phyloP scores from a whole-genome alignment of 768 basidiomycete genomes.

The Pisolithus tinctorius region DNA sequence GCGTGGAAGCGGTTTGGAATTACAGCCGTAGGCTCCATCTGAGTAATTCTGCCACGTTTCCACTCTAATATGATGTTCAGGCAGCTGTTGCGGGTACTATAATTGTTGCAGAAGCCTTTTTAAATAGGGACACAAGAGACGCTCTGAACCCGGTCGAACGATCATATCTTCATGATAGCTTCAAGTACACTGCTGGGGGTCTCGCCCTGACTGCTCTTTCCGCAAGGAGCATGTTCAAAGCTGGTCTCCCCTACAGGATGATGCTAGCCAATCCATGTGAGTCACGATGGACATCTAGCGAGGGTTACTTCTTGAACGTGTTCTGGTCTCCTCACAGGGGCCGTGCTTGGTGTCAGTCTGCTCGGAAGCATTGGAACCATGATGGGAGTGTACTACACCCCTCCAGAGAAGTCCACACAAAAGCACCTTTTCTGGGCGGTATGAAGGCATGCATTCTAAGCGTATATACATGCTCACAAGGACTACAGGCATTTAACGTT shows the following conservation, averaged over 20 bases:
- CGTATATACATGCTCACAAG: neutral
- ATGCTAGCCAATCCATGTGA: slow-evolving; percentile 82
- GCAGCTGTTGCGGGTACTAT: slow-evolving; percentile 68
- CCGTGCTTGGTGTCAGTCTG: slow-evolving; percentile 76
- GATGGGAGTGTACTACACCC: slow-evolving; percentile 75
- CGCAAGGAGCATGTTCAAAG: slow-evolving; percentile 72
- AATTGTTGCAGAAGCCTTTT: slow-evolving; percentile 51
- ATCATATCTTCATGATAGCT: slow-evolving; percentile 66
- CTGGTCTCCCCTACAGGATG: slow-evolving; percentile 60
- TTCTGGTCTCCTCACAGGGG: slow-evolving; percentile 38
- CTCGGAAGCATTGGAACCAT: slow-evolving; percentile 78
- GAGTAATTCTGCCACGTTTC: neutral
- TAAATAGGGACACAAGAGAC: slow-evolving; percentile 79
- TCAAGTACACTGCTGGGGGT: slow-evolving; percentile 80
- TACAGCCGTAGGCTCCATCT: slow-evolving; percentile 40
- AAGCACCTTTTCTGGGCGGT: slow-evolving; percentile 82
- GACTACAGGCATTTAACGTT: slow-evolving; percentile 68
- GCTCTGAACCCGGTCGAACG: slow-evolving; percentile 55
- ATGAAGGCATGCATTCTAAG: slow-evolving; percentile 18
- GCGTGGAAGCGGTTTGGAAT: slow-evolving; percentile 46
- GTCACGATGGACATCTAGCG: slow-evolving; percentile 11
- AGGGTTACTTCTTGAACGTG: neutral
- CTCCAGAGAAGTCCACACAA: slow-evolving; percentile 67
- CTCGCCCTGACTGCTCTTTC: slow-evolving; percentile 68
- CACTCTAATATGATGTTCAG: slow-evolving; percentile 27